Evolutionary conservation across 148 eudicot genomes (phyloP), one percentile per base, ranked within the genome.

Genomic region (Dianthus caryophyllus): DNA sequence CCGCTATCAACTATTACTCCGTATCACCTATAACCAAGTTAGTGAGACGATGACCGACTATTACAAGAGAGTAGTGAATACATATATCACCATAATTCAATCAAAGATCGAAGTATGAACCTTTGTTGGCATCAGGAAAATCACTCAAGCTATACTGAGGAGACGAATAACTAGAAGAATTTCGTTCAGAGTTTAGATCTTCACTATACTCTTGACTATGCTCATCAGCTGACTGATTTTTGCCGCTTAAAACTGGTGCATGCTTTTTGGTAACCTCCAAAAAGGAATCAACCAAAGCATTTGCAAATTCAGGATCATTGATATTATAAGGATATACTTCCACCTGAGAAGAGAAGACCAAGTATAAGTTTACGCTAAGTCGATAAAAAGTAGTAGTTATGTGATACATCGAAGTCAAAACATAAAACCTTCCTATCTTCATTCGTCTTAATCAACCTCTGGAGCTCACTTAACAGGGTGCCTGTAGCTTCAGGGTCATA

Each of bases 91-190:
- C 38, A 4, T 21, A 33, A 41, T 69, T 41, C 52, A 68, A 38
- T 36, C 9, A 58, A 55, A 65, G 24, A 41, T 7, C n/a, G n/a
- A 65, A 26, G 64, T 24, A 65, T 33, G 30, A 62, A 90, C 97
- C 99, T 86, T 87, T 88, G 72, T 85, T 90, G 75, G 99, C 99
- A 81, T 86, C 75, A 25, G 99, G 97, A 71, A 84, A 85, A 74
- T 82, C 77, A 68, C 72, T 84, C 80, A 86, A 74, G 80, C 74
- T 76, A 79, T 88, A 85, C 39, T 77, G 74, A 60, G 82, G 27
- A 9, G 80, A 70, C 49, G 73, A 71, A 71, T 56, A 52, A 33
- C 59, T 66, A 17, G 77, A 50, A 44, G 72, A 30, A 46, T 56
- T 58, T 46, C 24, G 65, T 67, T 73, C 65, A 53, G 78, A 49